These are phyloP conservation scores for Cryphonectria radicalis DNA, from an alignment of 2,329 filamentous ascomycete genomes.

Conservation along the genomic window DNA sequence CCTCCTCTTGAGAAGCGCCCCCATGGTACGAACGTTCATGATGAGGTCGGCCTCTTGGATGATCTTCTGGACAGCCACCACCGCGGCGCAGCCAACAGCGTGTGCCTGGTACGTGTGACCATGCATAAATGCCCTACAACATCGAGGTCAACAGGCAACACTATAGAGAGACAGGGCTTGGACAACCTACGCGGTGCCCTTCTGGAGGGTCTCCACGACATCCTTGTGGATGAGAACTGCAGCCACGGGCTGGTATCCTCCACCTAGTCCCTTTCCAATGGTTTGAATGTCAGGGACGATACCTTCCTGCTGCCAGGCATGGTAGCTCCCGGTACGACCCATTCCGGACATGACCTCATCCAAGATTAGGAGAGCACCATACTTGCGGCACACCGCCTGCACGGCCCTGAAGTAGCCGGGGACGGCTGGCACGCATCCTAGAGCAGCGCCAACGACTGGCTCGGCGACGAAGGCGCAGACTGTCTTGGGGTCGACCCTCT, in stretches of 20 bases:
- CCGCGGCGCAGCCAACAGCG: conserved; percentile 45
- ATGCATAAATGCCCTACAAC: conserved; percentile 55
- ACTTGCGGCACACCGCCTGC: conserved; percentile 55
- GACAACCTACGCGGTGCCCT: conserved; percentile 41
- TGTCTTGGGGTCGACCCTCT: conserved; percentile 63
- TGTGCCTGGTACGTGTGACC: conserved; percentile 60
- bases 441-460: conserved; percentile 70
- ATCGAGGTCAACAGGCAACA: conserved; percentile 11
- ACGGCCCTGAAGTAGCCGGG: conserved; percentile 60
- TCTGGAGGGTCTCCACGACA: conserved; percentile 52
- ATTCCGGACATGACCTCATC: conserved; percentile 73
- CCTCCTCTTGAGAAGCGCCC: conserved; percentile 36
- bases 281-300: conserved; percentile 64
- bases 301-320: conserved; percentile 67
- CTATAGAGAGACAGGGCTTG: not conserved
- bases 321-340: conserved; percentile 63
- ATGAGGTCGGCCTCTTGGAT: conserved; percentile 43
- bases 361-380: conserved; percentile 59
- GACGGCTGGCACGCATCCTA: conserved; percentile 56
- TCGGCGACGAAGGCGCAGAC: conserved; percentile 77
- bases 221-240: conserved; percentile 57
- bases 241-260: conserved; percentile 64
- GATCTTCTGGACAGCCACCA: conserved; percentile 46
- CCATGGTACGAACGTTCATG: conserved; percentile 41
- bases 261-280: conserved; percentile 65